phyloP scores from a whole-genome alignment of 2,329 filamentous ascomycete species.

The Trichoderma brevicompactum region DNA sequence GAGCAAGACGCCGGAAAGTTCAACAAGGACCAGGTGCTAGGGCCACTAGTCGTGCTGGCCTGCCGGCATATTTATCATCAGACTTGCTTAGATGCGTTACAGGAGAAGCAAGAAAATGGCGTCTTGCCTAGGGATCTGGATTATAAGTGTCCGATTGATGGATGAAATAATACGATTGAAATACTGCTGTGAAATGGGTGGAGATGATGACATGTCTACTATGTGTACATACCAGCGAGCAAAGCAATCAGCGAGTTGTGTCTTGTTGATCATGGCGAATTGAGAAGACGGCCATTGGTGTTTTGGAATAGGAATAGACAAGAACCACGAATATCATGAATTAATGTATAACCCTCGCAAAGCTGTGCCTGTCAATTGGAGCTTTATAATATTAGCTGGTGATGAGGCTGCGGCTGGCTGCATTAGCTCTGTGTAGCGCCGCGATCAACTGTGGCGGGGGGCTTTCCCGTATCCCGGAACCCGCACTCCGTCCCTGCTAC shows the following conservation, averaged over 20 bases:
- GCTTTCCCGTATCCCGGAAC: neutral
- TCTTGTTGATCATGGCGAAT: neutral
- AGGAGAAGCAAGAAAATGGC: constrained; percentile 56
- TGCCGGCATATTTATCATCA: constrained; percentile 74
- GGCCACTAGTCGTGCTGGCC: constrained; percentile 68
- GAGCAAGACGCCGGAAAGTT: constrained; percentile 37
- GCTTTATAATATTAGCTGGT: neutral
- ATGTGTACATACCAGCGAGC: constrained; percentile 11
- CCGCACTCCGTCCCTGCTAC: neutral
- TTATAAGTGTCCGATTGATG: constrained; percentile 63
- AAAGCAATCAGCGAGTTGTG: neutral
- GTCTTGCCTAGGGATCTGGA: constrained; percentile 53
- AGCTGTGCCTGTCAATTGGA: too few species aligned
- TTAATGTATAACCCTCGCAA: neutral
- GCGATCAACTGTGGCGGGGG: neutral
- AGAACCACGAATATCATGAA: constrained; percentile 18
- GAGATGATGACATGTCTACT: neutral
- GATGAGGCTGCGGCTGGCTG: too few species aligned
- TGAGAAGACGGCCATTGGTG: neutral
- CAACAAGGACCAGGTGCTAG: constrained; percentile 56
- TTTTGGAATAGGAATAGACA: constrained; percentile 18
- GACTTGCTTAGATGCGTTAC: constrained; percentile 68
- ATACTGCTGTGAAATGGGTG: neutral
- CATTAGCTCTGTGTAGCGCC: too few species aligned
- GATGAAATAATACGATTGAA: constrained; percentile 32